Evolutionary conservation across 2,329 filamentous ascomycete species (phyloP), one percentile per base, ranked within the genome.

Genomic region (Hirsutella thompsonii): DNA sequence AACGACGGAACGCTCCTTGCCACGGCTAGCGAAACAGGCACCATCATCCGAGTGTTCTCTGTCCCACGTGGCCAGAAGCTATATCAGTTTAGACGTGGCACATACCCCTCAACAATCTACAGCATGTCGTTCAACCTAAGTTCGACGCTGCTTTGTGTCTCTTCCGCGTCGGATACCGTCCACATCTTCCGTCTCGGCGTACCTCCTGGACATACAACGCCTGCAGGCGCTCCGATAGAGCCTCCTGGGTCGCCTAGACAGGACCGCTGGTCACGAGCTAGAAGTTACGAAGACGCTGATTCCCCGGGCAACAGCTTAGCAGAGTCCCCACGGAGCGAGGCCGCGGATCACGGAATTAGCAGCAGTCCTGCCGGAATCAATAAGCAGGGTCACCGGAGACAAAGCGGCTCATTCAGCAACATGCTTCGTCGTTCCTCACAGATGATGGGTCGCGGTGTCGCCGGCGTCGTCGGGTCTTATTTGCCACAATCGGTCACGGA

Each of bases 51-150:
- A 14, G 88, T 98, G 40, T 98, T 98, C 61, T 87, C 86, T 1
- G 78, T 98, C 2, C 92, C 92, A 3, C 79, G 81, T 47, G 92
- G 86, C 10, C 81, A 90, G 54, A 98, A 96, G 60, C 72, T 98
- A 16, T 96, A 89, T 60, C 90, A 98, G 58, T 98, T 98, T 64
- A 79, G 92, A 44, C 79, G 92, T 48, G 92, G 92, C 35, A 95
- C 90, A 2, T 95, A 95, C 61, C 92, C 92, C 0, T 89, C 89
- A 2, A 83, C 86, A 33, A 98, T 98, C 51, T 95, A 89, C 65
- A 94, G 88, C 74, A 95, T 98, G 88, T 94, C 89, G 1, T 98
- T 98, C 66, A 98, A 98, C 60, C 80, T 88, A 38, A 88, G 84
- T 44, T 94, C 89, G 2, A 94, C 89, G 1, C 70, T 98, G 10